Percentiles rank a stretch among this genome's conserved stretches.
Evolutionary conservation across 2,329 filamentous ascomycete species (phyloP).

Genomic region (Sphaceloma murrayae): DNA sequence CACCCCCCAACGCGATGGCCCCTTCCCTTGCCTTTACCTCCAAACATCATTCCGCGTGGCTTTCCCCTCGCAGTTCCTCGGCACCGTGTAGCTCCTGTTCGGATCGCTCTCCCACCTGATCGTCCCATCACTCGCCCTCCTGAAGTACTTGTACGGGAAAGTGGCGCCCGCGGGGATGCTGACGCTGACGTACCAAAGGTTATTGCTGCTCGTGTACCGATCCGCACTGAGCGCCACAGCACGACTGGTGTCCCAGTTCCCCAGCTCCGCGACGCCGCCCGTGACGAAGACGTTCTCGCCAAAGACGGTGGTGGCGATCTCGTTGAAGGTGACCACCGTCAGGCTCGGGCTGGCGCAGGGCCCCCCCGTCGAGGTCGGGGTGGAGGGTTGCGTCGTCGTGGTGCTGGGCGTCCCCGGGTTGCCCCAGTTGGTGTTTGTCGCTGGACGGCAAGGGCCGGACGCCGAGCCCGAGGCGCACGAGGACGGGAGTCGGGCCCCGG

Average conservation of each 20-base stretch:
- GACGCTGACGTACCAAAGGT: slow-evolving; percentile 52
- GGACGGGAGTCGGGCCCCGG: slow-evolving; percentile 27
- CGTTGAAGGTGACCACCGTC: slow-evolving; percentile 52
- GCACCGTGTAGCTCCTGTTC: slow-evolving; percentile 35
- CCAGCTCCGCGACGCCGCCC: slow-evolving; percentile 51
- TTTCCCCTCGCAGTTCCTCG: slow-evolving; percentile 29
- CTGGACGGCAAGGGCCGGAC: slow-evolving; percentile 24
- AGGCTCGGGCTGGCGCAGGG: slow-evolving; percentile 26
- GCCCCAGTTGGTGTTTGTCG: slow-evolving; percentile 26
- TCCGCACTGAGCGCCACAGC: slow-evolving; percentile 50
- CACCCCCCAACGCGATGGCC: too few relatives aligned
- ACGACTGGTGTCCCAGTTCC: slow-evolving; percentile 47
- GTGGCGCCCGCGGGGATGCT: slow-evolving; percentile 46
- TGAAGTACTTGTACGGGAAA: slow-evolving; percentile 58
- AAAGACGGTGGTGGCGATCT: slow-evolving; percentile 45
- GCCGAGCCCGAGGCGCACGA: slow-evolving; percentile 23
- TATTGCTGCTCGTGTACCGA: slow-evolving; percentile 50
- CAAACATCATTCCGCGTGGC: slow-evolving; percentile 33
- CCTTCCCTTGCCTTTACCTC: slow-evolving; percentile 22
- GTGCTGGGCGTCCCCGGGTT: slow-evolving; percentile 27
- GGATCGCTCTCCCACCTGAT: slow-evolving; percentile 56
- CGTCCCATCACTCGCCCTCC: slow-evolving; percentile 44
- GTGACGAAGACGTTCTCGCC: slow-evolving; percentile 59
- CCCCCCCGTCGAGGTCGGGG: slow-evolving; percentile 21
- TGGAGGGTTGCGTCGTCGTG: slow-evolving; percentile 20